Percentiles rank a stretch among this genome's conserved stretches.
Evolutionary conservation across 805 yeast species (phyloP).

Genomic region (Grigorovia yakushimaensis): DNA sequence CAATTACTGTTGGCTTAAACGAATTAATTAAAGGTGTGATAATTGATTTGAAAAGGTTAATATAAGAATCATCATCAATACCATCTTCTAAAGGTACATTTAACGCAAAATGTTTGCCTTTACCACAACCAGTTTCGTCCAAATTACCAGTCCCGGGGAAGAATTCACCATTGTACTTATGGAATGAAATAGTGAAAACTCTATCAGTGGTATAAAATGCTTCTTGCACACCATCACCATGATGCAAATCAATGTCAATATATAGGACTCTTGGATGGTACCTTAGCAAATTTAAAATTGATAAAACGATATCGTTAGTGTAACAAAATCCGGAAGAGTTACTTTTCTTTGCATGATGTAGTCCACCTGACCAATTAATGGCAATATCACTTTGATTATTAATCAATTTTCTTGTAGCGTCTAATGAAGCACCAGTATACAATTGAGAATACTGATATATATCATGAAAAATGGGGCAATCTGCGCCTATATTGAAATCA

Average conservation of each 20-base stretch:
- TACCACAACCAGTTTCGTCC: slow-evolving; percentile 74
- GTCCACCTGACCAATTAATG: slow-evolving; percentile 87
- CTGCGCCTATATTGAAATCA: slow-evolving; percentile 94
- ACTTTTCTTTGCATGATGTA: slow-evolving; percentile 85
- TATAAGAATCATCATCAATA: slow-evolving; percentile 70
- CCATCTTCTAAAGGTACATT: slow-evolving; percentile 89
- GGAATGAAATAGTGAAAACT: slow-evolving; percentile 85
- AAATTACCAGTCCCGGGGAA: slow-evolving; percentile 91
- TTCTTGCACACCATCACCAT: slow-evolving; percentile 93
- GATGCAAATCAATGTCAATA: slow-evolving; percentile 86
- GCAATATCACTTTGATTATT: slow-evolving; percentile 84
- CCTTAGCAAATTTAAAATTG: slow-evolving; percentile 67
- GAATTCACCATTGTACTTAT: slow-evolving; percentile 80
- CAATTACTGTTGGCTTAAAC: slow-evolving; percentile 91
- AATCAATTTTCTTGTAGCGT: slow-evolving; percentile 76
- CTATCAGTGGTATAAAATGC: slow-evolving; percentile 88
- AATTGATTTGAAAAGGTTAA: slow-evolving; percentile 46
- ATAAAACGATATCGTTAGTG: slow-evolving; percentile 80
- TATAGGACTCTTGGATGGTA: slow-evolving; percentile 80
- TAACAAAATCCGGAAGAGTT: slow-evolving; percentile 90
- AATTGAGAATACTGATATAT: slow-evolving; percentile 66
- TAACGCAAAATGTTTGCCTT: slow-evolving; percentile 73
- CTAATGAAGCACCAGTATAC: slow-evolving; percentile 83
- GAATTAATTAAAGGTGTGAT: slow-evolving; percentile 81
- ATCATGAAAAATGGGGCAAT: slow-evolving; percentile 78